Base-by-base conservation (phyloP, 306 rosid species). In the Fagus crenata region DNA sequence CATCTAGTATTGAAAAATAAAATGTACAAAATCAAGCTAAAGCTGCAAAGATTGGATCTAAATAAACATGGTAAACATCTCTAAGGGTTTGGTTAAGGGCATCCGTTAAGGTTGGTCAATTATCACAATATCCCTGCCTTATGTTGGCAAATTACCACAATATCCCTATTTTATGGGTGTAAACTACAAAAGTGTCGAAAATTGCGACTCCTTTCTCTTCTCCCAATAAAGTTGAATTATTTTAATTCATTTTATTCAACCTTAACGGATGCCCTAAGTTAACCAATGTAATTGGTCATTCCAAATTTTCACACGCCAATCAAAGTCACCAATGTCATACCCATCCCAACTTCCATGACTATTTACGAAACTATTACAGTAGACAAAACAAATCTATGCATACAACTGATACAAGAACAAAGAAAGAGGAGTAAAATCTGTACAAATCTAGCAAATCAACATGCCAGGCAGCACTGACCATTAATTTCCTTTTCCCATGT, bases 381-480 rank as follows among this genome's bases (percentile, higher is more conserved):
- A 35, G 41, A 33, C n/a, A 39, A 60, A 78, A 32, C 73, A 76
- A 28, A 77, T 79, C 39, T 18, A 42, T 75, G 54, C 83, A 73
- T 60, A 40, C 77, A 81, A 46, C 14, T 46, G 51, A 46, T 9
- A 9, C 14, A 9, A 69, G 69, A 70, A 78, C 6, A 72, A 73
- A 68, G 40, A 71, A 65, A 61, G 28, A 49, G 72, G 28, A 22
- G 28, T 49, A 65, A 36, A 35, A 43, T 17, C 56, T 84, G 78
- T 80, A 81, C 89, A 85, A 70, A 60, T 51, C 63, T 14, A 73
- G 61, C 40, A 73, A 79, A 72, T 63, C 59, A 64, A 65, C 41
- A 18, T 31, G 40, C 54, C 46, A 46, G 75, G 40, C 33, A 72
- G 80, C 58, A 14, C 67, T 67, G 74, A 22, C 35, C 42, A 69